These are phyloP conservation scores for Fulvia fulva DNA, from an alignment of 2,329 filamentous ascomycete species.

Conservation along the genomic window DNA sequence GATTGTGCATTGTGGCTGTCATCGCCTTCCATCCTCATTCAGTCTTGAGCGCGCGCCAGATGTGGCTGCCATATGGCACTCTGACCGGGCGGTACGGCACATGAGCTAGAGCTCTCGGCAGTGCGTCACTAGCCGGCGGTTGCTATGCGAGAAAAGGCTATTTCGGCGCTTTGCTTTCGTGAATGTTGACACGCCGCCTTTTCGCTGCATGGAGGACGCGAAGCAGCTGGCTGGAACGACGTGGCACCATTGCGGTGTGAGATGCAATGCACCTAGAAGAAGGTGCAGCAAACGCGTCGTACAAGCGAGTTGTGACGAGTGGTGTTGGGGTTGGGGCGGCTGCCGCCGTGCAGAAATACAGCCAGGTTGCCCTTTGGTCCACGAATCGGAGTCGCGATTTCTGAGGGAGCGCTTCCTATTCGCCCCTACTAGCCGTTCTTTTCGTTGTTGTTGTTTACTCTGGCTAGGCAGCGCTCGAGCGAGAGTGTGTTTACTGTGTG, in stretches of 20 bases:
- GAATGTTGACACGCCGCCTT: not conserved
- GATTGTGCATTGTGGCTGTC: no score
- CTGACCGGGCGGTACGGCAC: no score
- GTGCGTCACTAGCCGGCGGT: not conserved
- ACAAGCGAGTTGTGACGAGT: no score
- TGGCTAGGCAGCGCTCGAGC: not conserved
- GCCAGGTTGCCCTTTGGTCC: no score
- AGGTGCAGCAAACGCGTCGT: not conserved
- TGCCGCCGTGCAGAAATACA: not conserved
- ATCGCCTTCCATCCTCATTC: no score
- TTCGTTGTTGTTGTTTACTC: not conserved
- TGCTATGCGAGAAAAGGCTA: not conserved
- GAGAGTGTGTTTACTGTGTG: not conserved
- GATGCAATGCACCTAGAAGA: not conserved
- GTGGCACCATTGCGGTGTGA: not conserved
- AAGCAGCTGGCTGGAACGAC: not conserved
- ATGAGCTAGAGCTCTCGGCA: not conserved
- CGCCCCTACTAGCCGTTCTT: not conserved
- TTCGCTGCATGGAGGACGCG: not conserved
- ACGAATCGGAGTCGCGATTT: not conserved
- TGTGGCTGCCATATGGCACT: no score
- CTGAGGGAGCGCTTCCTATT: not conserved
- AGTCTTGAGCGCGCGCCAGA: no score
- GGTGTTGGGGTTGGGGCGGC: no score
- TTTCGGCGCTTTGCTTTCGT: not conserved